Conservation (phyloP, 768 basidiomycete genomes). For the Favolaschia claudopus region DNA sequence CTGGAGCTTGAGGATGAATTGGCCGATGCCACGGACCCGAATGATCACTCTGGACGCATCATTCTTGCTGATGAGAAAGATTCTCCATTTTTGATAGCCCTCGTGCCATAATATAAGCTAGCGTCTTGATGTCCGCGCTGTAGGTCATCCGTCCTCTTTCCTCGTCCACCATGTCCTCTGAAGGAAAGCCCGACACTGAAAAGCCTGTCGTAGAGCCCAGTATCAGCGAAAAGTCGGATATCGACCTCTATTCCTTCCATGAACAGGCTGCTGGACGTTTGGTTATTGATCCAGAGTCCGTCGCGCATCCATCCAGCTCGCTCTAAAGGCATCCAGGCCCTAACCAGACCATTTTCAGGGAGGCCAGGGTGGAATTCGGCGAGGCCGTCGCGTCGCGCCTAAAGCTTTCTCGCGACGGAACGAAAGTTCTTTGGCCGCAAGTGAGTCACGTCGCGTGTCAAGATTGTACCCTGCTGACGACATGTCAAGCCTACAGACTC, state of each 20-base stretch:
- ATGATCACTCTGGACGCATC: too few relatives aligned
- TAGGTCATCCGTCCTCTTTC: background rate
- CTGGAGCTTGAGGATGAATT: too few relatives aligned
- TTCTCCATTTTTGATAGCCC: background rate
- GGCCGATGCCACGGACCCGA: too few relatives aligned
- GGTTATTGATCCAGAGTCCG: conserved; percentile 65
- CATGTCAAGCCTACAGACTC: conserved; percentile 44
- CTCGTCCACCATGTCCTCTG: conserved; percentile 17
- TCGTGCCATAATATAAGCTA: conserved; percentile 1
- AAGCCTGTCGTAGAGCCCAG: conserved; percentile 8
- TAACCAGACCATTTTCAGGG: conserved; percentile 44
- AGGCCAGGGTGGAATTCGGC: conserved; percentile 64
- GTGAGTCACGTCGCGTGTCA: background rate
- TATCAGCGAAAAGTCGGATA: conserved; percentile 30
- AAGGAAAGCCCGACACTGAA: conserved; percentile 15
- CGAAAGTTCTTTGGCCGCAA: conserved; percentile 68
- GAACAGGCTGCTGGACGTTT: conserved; percentile 62
- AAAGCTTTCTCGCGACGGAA: conserved; percentile 59
- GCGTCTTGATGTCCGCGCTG: too few relatives aligned
- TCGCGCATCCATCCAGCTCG: background rate
- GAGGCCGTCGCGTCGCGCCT: conserved; percentile 55
- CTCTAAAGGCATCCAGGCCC: background rate
- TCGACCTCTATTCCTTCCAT: conserved; percentile 50
- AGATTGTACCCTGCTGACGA: background rate
- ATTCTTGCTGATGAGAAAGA: too few relatives aligned